Conservation (phyloP, 495 filamentous ascomycete genomes). For the Amphirosellinia nigrospora region DNA sequence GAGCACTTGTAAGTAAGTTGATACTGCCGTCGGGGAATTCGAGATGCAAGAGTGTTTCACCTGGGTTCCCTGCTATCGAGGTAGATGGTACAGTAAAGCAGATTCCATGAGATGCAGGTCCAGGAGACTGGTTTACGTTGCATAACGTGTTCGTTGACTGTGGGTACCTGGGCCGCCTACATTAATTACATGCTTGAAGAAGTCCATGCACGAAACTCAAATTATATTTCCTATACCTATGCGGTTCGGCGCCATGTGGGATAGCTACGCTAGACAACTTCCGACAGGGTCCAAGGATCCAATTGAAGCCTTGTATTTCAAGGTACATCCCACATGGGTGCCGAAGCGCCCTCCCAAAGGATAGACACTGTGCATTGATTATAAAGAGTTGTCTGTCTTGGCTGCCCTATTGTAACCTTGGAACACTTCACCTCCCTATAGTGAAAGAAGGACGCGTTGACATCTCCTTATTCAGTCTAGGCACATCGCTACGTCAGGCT, state of each 20-base stretch:
- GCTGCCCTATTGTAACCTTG: not conserved
- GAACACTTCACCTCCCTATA: not conserved
- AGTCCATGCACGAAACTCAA: not conserved
- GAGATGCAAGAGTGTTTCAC: not conserved
- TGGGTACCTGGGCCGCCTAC: not conserved
- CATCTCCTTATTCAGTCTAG: constrained; percentile 15
- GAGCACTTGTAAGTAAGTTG: not conserved
- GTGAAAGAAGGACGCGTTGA: constrained; percentile 13
- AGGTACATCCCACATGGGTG: too few relatives aligned
- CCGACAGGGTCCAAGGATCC: too few relatives aligned
- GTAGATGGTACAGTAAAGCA: not conserved
- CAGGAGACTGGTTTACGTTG: not conserved
- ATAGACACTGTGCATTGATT: not conserved
- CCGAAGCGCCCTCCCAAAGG: too few relatives aligned
- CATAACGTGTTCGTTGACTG: not conserved
- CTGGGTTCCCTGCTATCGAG: not conserved
- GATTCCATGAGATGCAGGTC: not conserved
- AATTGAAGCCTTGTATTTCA: too few relatives aligned
- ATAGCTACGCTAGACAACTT: too few relatives aligned
- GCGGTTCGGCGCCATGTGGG: too few relatives aligned
- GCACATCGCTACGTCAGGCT: not conserved
- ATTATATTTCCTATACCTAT: not conserved
- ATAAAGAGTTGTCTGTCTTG: not conserved
- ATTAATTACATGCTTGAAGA: too few relatives aligned
- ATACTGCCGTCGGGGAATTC: not conserved